Evolutionary conservation across 179 eudicot species (phyloP).

Genomic region (Carnegiea gigantea): DNA sequence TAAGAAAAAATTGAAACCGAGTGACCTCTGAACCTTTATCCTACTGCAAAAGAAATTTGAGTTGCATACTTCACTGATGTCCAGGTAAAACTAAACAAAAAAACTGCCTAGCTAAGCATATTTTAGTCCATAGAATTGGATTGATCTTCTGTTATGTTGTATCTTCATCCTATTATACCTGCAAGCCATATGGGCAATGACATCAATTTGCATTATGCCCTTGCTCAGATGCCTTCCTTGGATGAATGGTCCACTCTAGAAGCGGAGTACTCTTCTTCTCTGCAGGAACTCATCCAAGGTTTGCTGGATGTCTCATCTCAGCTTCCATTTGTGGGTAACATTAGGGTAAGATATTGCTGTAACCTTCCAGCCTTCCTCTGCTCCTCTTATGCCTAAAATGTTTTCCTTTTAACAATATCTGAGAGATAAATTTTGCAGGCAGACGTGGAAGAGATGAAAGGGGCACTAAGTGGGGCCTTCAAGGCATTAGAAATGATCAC

Average conservation of each 20-base stretch:
- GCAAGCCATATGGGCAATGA: not conserved
- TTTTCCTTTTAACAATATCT: conserved; percentile 8
- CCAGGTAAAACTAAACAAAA: not conserved
- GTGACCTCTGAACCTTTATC: not conserved
- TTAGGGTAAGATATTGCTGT: conserved; percentile 45
- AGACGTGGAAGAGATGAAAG: conserved; percentile 48
- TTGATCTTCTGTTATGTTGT: not conserved
- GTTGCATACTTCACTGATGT: not conserved
- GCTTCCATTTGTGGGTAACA: conserved; percentile 62
- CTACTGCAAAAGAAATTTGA: not conserved
- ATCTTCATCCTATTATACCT: not conserved
- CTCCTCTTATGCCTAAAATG: not conserved
- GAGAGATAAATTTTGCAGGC: conserved; percentile 35
- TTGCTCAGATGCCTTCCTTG: conserved; percentile 57
- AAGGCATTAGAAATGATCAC: conserved; percentile 56
- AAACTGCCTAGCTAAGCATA: not conserved
- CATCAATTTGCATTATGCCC: not conserved
- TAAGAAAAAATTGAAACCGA: not conserved
- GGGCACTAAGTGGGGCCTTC: conserved; percentile 55
- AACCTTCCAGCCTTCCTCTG: not conserved
- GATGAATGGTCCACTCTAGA: conserved; percentile 73
- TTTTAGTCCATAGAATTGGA: not conserved
- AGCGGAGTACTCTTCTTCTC: conserved; percentile 55
- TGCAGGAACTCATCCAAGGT: conserved; percentile 48
- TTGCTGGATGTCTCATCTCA: conserved; percentile 56